phyloP scores from a whole-genome alignment of 768 basidiomycete species.

The Suillus subalutaceus region DNA sequence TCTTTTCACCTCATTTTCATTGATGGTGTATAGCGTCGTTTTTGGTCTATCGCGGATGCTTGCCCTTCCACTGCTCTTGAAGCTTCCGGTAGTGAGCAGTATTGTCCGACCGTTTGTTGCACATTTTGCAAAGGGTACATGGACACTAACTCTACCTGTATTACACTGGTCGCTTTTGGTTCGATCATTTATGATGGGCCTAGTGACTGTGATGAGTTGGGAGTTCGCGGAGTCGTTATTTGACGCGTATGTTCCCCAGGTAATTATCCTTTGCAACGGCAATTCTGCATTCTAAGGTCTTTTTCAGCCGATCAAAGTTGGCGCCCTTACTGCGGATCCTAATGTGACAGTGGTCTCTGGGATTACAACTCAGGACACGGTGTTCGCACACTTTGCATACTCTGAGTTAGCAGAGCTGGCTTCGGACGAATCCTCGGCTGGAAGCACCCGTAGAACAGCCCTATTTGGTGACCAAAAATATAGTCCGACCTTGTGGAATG shows the following conservation, averaged over 20 bases:
- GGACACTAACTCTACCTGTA: constrained; percentile 54
- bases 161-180: constrained; percentile 46
- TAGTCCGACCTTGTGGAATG: constrained; percentile 63
- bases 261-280: constrained; percentile 25
- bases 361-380: constrained; percentile 50
- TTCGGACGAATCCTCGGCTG: constrained; percentile 42
- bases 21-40: constrained; percentile 41
- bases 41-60: constrained; percentile 52
- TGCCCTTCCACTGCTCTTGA: constrained; percentile 55
- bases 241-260: constrained; percentile 60
- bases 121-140: constrained; percentile 63
- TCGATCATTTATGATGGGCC: constrained; percentile 52
- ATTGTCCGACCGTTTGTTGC: constrained; percentile 62
- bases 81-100: constrained; percentile 52
- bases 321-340: constrained; percentile 50
- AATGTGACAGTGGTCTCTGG: constrained; percentile 65
- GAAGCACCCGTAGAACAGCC: constrained; percentile 48
- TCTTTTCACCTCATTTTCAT: constrained; percentile 43
- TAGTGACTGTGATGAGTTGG: constrained; percentile 61
- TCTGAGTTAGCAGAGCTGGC: constrained; percentile 60
- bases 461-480: constrained; percentile 74
- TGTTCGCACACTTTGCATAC: constrained; percentile 69
- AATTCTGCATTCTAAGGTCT: constrained; percentile 9
- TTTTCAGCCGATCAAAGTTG: constrained; percentile 50
- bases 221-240: constrained; percentile 65